Evolutionary conservation across 2,329 filamentous ascomycete species (phyloP), one percentile per base, ranked within the genome.

Genomic region (Coleophoma eucalyptorum): DNA sequence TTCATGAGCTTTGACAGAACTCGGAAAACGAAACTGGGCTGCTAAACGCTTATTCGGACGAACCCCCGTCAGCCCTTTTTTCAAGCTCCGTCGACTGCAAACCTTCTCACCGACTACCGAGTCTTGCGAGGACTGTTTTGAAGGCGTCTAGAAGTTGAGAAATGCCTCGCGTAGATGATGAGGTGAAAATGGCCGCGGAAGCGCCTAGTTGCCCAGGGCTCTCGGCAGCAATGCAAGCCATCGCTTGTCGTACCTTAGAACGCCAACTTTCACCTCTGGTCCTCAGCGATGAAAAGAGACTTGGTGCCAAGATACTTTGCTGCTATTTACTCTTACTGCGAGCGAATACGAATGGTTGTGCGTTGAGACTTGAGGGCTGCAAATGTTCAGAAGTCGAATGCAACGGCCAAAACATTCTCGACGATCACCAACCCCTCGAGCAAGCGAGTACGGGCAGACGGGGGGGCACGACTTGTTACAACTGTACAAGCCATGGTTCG

Each of bases 1-100:
- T 44, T 44, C 31, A 26, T 20, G 42, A 38, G 35, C 42, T 44
- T 44, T 26, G 42, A 44, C 42, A 32, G 42, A 44, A 44, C n/a
- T 26, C 10, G 31, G 31, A 44, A 20, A 44, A 32, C 42, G 19
- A 38, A 18, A 38, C 26, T 26, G 26, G 26, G 3, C 16, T 42
- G 40, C 15, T 10, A 32, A 44, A 44, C 26, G 42, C 16, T 44
- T 44, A 44, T 44, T 44, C 42, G 26, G 42, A 44, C 42, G 42
- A 44, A 44, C 42, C 19, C 26, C 26, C 26, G 26, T 26, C 26
- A 26, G 26, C 26, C 26, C 26, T 26, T 8, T 26, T 6, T 26
- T 26, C n/a, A n/a, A n/a, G n/a, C n/a, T n/a, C n/a, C n/a, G n/a
- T n/a, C n/a, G 26, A 5, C 26, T 8, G 26, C 26, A 26, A 26